These are phyloP conservation scores for Diaporthe ampelina DNA, from an alignment of 2,329 filamentous ascomycete species.

Conservation along the genomic window DNA sequence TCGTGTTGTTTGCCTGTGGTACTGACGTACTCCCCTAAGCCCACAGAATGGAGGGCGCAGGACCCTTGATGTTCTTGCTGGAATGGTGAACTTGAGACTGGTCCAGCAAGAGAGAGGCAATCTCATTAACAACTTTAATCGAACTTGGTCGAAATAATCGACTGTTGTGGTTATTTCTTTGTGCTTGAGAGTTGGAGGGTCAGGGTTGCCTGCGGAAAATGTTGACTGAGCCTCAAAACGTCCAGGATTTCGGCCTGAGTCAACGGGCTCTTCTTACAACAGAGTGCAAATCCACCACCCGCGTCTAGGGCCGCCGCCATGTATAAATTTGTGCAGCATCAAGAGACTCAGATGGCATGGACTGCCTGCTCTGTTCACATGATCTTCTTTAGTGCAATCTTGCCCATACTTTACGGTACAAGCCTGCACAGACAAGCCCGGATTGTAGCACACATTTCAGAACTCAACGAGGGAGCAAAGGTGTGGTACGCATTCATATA, in stretches of 20 bases:
- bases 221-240: background rate
- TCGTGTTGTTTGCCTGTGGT: background rate
- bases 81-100: background rate
- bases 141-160: background rate
- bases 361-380: background rate
- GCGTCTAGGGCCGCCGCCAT: background rate
- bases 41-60: background rate
- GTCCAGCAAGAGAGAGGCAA: background rate
- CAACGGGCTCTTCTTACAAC: background rate
- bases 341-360: background rate
- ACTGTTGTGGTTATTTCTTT: background rate
- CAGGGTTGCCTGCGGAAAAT: background rate
- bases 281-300: background rate
- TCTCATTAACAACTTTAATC: background rate
- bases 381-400: background rate
- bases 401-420: background rate
- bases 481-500: conserved; percentile 10
- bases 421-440: background rate
- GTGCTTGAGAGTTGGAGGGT: background rate
- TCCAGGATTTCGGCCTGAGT: background rate
- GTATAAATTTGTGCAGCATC: background rate
- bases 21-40: background rate
- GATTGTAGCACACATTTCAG: background rate
- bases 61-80: background rate
- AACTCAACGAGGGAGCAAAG: background rate